Percentiles rank a stretch among this genome's conserved stretches.
These are phyloP conservation scores for Piromyces sp. DNA, from an alignment of 192 early-diverging fungal species.

Conservation along the genomic window DNA sequence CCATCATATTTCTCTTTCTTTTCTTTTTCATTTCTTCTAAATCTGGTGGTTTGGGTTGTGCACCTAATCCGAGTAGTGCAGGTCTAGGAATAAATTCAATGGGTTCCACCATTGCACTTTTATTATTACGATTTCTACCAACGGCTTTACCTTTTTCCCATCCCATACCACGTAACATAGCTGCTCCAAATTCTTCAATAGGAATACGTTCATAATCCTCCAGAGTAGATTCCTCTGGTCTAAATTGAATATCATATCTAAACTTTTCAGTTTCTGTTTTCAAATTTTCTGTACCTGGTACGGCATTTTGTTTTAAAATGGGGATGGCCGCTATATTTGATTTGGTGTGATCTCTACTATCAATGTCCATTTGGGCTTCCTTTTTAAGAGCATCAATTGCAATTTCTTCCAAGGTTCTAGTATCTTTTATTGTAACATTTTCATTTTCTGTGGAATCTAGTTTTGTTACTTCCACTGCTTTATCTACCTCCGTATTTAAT, in stretches of 20 bases:
- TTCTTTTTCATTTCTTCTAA: neutral
- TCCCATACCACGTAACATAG: conserved; percentile 77
- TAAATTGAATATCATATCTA: conserved; percentile 34
- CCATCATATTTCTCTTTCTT: neutral
- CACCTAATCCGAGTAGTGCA: conserved; percentile 65
- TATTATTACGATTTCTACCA: conserved; percentile 22
- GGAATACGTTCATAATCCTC: conserved; percentile 71
- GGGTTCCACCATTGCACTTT: neutral
- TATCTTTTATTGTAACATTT: neutral
- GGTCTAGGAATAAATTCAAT: conserved; percentile 27
- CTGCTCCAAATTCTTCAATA: conserved; percentile 74
- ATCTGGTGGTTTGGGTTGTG: conserved; percentile 32
- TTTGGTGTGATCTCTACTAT: neutral
- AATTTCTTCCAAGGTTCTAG: neutral
- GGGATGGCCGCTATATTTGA: conserved; percentile 11
- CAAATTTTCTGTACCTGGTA: conserved; percentile 18
- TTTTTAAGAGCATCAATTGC: neutral
- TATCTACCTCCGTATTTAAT: neutral
- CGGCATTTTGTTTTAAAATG: conserved; percentile 19
- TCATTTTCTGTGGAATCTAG: neutral
- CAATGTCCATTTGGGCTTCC: neutral
- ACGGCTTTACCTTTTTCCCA: conserved; percentile 54
- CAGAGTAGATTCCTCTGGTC: conserved; percentile 44
- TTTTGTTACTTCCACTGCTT: neutral
- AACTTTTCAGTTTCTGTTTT: conserved; percentile 34